Evolutionary conservation across 2,329 filamentous ascomycete genomes (phyloP), one percentile per base, ranked within the genome.

Genomic region (Fusarium setosum): DNA sequence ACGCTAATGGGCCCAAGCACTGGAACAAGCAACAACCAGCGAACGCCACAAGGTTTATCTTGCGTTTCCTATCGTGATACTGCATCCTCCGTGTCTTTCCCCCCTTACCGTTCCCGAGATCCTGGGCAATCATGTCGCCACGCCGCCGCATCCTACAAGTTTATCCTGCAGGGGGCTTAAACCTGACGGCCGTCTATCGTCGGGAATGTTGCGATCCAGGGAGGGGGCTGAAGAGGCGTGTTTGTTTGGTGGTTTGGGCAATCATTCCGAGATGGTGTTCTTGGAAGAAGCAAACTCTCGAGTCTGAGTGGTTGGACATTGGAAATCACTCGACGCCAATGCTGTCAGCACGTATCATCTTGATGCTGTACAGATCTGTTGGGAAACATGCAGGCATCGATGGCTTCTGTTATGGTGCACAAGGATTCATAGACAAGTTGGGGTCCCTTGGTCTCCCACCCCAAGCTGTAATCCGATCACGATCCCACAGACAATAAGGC

Each of bases 1-100:
- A 13, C 35, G 35, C 35, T 24, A 21, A 24, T 15, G 9, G 26
- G 26, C 12, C 23, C 31, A 34, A 44, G 35, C 20, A 13, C 5
- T 21, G 6, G 10, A 31, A n/a, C 37, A 42, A 42, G 17, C 31
- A 44, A 44, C 26, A 34, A 35, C 15, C 35, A 35, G 35, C 38
- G 40, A 23, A 37, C 31, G 41, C 50, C 45, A 49, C 51, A 31
- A 56, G 60, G 50, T 31, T 50, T 34, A 40, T 60, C 21, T 23
- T 4, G 24, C 32, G 29, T 21, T 21, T 18, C 18, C 13, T 24
- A n/a, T 13, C 24, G 41, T 38, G n/a, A 21, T 49, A 7, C 21
- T 18, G 24, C 41, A 18, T 29, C 24, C 5, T 13, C 17, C 29
- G 5, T 47, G 3, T 5, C 49, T 37, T n/a, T 26, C 21, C 11